Evolutionary conservation across 441 rosid species (phyloP), one percentile per base, ranked within the genome.

Genomic region (Kokia cookei): DNA sequence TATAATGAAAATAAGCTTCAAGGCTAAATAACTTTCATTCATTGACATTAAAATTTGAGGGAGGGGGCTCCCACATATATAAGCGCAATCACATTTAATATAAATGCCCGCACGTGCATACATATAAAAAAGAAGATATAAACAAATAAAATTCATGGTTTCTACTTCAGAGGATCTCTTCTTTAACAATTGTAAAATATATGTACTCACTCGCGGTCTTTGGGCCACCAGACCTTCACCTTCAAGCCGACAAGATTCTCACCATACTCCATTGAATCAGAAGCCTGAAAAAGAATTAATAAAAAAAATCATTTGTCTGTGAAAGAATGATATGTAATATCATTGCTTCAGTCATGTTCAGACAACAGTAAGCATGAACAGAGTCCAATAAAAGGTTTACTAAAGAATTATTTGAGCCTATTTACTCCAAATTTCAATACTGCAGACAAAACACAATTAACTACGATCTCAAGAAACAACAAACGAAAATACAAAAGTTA

Each of bases 151-250:
- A 4, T 50, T 48, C 42, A 48, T 26, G 57, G 57, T 48, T 67
- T 67, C 24, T 42, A 43, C 24, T 43, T 14, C 58, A 7, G 22
- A 26, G 42, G 2, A 67, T 68, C 60, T n/a, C 24, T 50, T 67
- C 71, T 3, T 8, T 10, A 15, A 67, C 8, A 27, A 15, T 66
- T 4, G 40, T 27, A 29, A 10, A n/a, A 27, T 48, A 67, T 19
- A 69, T 64, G 54, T 67, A 77, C 97, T 86, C 78, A 97, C 99
- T 24, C 40, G 10, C 57, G 73, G 87, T 97, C 99, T 27, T 74
- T 40, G 24, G 99, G 99, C 99, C 99, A 97, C 94, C 96, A 97
- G 60, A 97, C 93, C 83, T 84, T 84, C 75, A 97, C 79, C 84
- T 80, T 94, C 19, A 82, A 67, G 55, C 99, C 98, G 84, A 94